Conservation (phyloP, 257 asterid genomes). For the Gentiana macrophylla region DNA sequence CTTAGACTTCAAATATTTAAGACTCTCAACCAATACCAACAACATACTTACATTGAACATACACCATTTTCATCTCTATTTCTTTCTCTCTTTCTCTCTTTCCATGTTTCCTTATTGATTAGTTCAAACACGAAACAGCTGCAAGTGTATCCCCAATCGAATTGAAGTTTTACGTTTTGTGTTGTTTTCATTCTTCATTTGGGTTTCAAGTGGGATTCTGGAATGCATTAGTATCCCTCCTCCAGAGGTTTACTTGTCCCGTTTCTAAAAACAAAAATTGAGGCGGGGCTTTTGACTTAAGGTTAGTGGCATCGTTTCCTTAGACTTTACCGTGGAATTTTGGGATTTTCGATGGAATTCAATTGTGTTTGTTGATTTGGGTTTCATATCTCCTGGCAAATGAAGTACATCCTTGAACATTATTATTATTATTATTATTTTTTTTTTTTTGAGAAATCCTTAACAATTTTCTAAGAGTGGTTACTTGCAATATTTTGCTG, state of each 20-base stretch:
- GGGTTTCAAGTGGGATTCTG: constrained; percentile 13
- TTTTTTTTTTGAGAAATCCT: no score
- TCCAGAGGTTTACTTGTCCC: neutral
- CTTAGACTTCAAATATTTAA: constrained; percentile 20
- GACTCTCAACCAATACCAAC: constrained; percentile 33
- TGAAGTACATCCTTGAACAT: no score
- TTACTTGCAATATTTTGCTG: no score
- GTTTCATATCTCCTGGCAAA: no score
- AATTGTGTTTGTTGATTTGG: constrained; percentile 3
- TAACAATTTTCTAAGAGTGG: no score
- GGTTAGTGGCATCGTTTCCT: constrained; percentile 18
- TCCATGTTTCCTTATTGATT: neutral
- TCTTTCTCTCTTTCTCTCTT: neutral
- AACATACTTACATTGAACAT: neutral
- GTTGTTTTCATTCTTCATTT: constrained; percentile 7
- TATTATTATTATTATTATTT: no score
- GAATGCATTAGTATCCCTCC: neutral
- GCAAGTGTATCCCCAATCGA: constrained; percentile 13
- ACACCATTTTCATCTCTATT: neutral
- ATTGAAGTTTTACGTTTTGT: constrained; percentile 19
- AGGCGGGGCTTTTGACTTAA: constrained; percentile 3
- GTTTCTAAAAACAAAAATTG: constrained; percentile 9
- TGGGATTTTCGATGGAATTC: constrained; percentile 1
- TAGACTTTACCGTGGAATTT: neutral
- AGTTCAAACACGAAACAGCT: no score